Evolutionary conservation across 176 grass and related monocot species (phyloP).

Genomic region (Alopecurus myosuroides): DNA sequence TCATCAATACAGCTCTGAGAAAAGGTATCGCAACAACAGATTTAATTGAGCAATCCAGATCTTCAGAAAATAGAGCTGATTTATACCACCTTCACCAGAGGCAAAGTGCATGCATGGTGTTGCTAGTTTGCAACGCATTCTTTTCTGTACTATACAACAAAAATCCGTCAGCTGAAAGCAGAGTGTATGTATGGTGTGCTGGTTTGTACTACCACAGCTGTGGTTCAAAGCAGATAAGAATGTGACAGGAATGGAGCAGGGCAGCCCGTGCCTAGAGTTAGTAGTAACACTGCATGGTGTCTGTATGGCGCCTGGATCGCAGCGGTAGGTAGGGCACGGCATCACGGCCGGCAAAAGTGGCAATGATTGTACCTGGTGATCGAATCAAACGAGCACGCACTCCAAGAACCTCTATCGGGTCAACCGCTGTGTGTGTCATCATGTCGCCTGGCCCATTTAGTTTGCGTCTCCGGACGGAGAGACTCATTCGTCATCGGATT

Average conservation of each 20-base stretch:
- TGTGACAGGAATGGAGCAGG: background rate
- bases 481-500: slow-evolving; percentile 38
- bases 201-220: too few species aligned
- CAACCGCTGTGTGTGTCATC: slow-evolving; percentile 23
- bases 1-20: too few species aligned
- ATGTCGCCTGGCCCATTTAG: slow-evolving; percentile 9
- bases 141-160: slow-evolving; percentile 53
- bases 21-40: background rate
- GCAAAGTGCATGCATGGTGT: background rate
- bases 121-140: background rate
- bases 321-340: background rate
- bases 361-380: slow-evolving; percentile 33
- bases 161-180: background rate
- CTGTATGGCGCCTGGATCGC: slow-evolving; percentile 7
- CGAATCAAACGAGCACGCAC: slow-evolving; percentile 7
- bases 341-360: background rate
- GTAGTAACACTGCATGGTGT: background rate
- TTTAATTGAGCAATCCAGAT: background rate
- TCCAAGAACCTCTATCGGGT: slow-evolving; percentile 17
- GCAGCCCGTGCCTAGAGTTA: background rate
- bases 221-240: background rate
- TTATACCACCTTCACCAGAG: background rate
- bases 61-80: background rate
- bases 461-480: background rate
- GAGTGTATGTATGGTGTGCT: too few species aligned